Evolutionary conservation across 2,329 filamentous ascomycete genomes (phyloP), one percentile per base, ranked within the genome.

Genomic region (Podosphaera xanthii): DNA sequence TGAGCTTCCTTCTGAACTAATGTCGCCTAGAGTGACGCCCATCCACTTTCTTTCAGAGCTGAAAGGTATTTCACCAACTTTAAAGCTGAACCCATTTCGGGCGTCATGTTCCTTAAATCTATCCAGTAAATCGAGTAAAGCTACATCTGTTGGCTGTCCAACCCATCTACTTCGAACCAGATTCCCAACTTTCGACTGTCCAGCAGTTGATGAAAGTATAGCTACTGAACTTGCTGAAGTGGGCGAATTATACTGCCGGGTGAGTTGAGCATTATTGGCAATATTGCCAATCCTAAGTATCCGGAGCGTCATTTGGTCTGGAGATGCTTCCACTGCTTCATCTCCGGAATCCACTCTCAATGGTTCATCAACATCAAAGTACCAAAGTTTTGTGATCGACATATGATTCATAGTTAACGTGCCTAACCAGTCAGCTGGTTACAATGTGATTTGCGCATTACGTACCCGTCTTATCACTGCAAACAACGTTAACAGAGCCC

Each of bases 11-110:
- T 68, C 67, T 5, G 63, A 61, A 30, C 60, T 62, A 35, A 62
- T 62, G 62, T 71, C 72, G 36, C 81, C 82, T 64, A 96, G 86
- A 1, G 89, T 85, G 35, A 96, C 90, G 40, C 94, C 94, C 94
- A 98, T 98, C 91, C 91, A 98, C 71, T 98, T 98, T 60, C 91
- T 81, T 69, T 95, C 89, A 0, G 92, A 98, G 69, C 91, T 97
- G 71, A 98, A 98, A 0, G 92, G 90, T 0, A 87, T 90, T 70
- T 98, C 92, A 50, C 82, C 82, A 38, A 85, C 80, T 56, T 91
- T 85, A 38, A 79, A 77, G n/a, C 89, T 89, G 59, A 95, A 81
- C 8, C 86, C 84, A 54, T 92, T 85, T 62, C 94, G 83, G 53
- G 94, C 82, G 71, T 98, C 92, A 64, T 94, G 87, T 70, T 96